Percentiles rank a stretch among this genome's conserved stretches.
Evolutionary conservation across 2,329 filamentous ascomycete genomes (phyloP).

Genomic region (Pestalotiopsis sp.): DNA sequence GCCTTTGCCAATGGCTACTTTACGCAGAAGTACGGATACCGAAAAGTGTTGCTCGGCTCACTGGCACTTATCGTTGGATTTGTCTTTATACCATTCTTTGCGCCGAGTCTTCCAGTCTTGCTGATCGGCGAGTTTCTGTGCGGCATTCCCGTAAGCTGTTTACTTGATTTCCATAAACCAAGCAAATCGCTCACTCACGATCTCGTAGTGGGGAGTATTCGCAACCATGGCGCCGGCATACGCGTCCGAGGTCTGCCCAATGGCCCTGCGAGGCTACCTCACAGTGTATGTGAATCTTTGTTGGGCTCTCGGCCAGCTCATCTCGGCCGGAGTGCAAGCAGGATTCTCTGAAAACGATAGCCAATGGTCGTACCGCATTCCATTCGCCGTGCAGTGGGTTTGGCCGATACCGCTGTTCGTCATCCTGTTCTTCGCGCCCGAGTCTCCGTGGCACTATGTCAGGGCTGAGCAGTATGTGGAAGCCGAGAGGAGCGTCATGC

Average conservation of each 20-base stretch:
- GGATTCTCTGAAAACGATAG: constrained; percentile 20
- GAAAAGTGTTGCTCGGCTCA: constrained; percentile 30
- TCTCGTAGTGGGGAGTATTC: constrained; percentile 28
- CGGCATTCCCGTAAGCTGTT: constrained; percentile 18
- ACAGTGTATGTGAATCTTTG: constrained; percentile 48
- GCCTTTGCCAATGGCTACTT: constrained; percentile 38
- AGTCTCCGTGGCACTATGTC: constrained; percentile 41
- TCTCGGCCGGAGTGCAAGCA: constrained; percentile 36
- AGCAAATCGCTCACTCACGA: too few relatives aligned
- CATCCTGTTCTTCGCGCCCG: constrained; percentile 40
- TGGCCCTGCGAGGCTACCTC: constrained; percentile 33
- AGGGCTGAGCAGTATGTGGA: constrained; percentile 23
- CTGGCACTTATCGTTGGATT: constrained; percentile 27
- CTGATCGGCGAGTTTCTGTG: constrained; percentile 30
- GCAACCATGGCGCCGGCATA: constrained; percentile 33
- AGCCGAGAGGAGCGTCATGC: constrained; percentile 2
- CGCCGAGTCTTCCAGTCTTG: constrained; percentile 21
- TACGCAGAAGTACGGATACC: constrained; percentile 27
- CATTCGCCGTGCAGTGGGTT: constrained; percentile 45
- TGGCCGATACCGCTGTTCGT: constrained; percentile 43
- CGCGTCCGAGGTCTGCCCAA: constrained; percentile 24
- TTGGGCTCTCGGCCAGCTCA: constrained; percentile 43
- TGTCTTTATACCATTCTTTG: constrained; percentile 30
- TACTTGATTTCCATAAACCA: too few relatives aligned
- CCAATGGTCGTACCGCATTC: constrained; percentile 43